phyloP scores from a whole-genome alignment of 192 early-diverging fungal species.

The Podila verticillata region DNA sequence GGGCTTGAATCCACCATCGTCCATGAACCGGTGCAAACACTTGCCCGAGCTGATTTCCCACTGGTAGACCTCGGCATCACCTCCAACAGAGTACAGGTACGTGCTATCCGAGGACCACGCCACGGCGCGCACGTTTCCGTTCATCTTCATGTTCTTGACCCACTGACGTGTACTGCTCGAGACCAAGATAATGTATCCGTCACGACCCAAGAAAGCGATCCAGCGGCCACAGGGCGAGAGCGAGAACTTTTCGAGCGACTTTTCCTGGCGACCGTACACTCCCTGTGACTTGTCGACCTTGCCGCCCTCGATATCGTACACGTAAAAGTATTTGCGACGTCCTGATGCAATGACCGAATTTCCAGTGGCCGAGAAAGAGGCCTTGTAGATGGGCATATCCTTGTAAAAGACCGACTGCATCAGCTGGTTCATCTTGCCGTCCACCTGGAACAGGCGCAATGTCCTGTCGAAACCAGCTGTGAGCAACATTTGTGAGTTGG shows the following conservation, averaged over 20 bases:
- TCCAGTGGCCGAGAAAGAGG: slow-evolving; percentile 82
- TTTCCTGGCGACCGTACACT: slow-evolving; percentile 81
- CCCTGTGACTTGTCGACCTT: slow-evolving; percentile 73
- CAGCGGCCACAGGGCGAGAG: slow-evolving; percentile 77
- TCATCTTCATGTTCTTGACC: slow-evolving; percentile 92
- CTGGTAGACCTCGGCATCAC: slow-evolving; percentile 88
- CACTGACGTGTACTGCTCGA: slow-evolving; percentile 85
- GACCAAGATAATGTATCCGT: slow-evolving; percentile 87
- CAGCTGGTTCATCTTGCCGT: slow-evolving; percentile 93
- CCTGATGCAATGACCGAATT: slow-evolving; percentile 80
- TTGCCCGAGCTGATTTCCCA: slow-evolving; percentile 83
- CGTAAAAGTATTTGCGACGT: slow-evolving; percentile 83
- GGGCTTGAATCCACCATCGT: slow-evolving; percentile 85
- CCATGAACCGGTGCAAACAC: slow-evolving; percentile 82
- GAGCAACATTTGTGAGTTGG: slow-evolving; percentile 85
- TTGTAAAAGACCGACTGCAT: slow-evolving; percentile 90
- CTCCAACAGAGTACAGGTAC: slow-evolving; percentile 79
- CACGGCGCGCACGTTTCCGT: slow-evolving; percentile 74
- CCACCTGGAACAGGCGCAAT: slow-evolving; percentile 86
- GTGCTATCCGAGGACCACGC: slow-evolving; percentile 85
- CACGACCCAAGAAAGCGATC: slow-evolving; percentile 80
- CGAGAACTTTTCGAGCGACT: slow-evolving; percentile 74
- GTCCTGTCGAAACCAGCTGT: slow-evolving; percentile 92
- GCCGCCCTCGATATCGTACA: slow-evolving; percentile 85
- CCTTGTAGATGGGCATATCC: slow-evolving; percentile 85